Percentiles rank a stretch among this genome's conserved stretches.
Conservation (phyloP, 2,329 filamentous ascomycete species). For the Colletotrichum sp. region DNA sequence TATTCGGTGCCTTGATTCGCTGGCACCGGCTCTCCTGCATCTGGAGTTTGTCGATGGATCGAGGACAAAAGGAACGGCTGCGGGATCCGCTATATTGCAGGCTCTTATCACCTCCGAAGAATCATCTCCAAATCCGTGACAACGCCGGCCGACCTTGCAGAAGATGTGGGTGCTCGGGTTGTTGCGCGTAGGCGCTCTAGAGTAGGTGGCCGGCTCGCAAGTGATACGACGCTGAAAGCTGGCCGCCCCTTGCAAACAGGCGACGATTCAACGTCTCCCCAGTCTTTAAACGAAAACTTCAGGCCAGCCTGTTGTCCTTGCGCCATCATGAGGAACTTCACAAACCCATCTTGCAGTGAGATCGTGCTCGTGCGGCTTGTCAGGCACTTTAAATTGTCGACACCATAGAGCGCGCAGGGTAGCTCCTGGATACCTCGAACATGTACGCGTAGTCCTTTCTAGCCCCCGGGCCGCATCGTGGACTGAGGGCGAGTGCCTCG, state of each 20-base stretch:
- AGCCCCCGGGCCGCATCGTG: neutral
- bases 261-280: neutral
- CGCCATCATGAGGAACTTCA: neutral
- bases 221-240: neutral
- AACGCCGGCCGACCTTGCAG: neutral
- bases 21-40: neutral
- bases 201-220: neutral
- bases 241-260: neutral
- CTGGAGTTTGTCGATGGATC: neutral
- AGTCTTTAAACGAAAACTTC: neutral
- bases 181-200: neutral
- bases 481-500: neutral
- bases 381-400: neutral
- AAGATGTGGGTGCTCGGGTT: neutral
- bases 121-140: neutral
- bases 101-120: neutral
- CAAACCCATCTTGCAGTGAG: neutral
- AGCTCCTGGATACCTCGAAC: slow-evolving; percentile 14
- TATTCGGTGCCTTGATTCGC: neutral
- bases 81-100: neutral
- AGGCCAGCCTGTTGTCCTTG: neutral
- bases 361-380: neutral
- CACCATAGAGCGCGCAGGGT: neutral
- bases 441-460: slow-evolving; percentile 15
- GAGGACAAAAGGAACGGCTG: neutral